These are phyloP conservation scores for Aspergillus sp. DNA, from an alignment of 2,329 filamentous ascomycete genomes.

Conservation along the genomic window DNA sequence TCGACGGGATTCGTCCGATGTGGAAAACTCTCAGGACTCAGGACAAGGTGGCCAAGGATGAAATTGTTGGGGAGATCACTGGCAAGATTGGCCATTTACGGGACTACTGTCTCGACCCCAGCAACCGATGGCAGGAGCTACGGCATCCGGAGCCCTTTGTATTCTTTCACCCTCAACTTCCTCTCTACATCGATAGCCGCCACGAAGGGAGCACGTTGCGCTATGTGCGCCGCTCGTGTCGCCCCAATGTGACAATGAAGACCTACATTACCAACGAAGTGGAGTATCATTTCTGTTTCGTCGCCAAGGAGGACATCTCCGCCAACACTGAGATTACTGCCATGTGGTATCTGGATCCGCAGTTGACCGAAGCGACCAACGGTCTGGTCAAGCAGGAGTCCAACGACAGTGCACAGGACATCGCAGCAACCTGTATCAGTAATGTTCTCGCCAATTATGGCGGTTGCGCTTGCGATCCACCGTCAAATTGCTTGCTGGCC, in stretches of 20 bases:
- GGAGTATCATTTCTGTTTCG: constrained; percentile 88
- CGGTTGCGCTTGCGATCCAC: constrained; percentile 41
- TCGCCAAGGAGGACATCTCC: constrained; percentile 70
- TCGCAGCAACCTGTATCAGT: constrained; percentile 40
- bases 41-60: constrained; percentile 44
- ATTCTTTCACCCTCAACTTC: constrained; percentile 80
- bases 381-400: constrained; percentile 37
- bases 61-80: constrained; percentile 66
- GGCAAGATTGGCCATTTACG: constrained; percentile 68
- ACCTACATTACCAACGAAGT: constrained; percentile 72
- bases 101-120: constrained; percentile 60
- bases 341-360: constrained; percentile 42
- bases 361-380: constrained; percentile 32
- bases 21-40: constrained; percentile 58
- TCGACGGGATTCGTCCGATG: constrained; percentile 54
- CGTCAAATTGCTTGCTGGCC: constrained; percentile 34
- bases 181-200: constrained; percentile 87
- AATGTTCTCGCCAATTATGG: constrained; percentile 45
- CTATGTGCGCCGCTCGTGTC: constrained; percentile 87
- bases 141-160: constrained; percentile 60
- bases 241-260: constrained; percentile 79
- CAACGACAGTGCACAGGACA: constrained; percentile 34
- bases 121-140: constrained; percentile 62
- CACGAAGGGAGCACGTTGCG: constrained; percentile 78
- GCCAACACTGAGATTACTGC: constrained; percentile 46